A percentile compares a stretch with the other conserved stretches of the same genome.
These are phyloP conservation scores for Acacia concinna DNA, from an alignment of 331 rosid species.

Conservation along the genomic window DNA sequence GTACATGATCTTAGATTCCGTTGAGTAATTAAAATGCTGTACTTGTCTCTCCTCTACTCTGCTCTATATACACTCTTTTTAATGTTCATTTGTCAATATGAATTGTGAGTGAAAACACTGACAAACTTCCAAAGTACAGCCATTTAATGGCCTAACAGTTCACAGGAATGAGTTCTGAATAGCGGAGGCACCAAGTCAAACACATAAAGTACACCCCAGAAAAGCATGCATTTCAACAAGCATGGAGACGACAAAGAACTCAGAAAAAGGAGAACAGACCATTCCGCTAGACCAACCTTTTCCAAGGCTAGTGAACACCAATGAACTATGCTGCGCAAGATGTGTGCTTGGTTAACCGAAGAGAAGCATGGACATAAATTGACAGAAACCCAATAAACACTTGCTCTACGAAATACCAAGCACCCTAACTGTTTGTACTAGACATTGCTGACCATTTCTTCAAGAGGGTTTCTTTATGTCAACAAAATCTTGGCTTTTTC, in stretches of 20 bases:
- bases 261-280: background rate
- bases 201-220: conserved; percentile 15
- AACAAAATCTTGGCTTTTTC: conserved; percentile 18
- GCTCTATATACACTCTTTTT: background rate
- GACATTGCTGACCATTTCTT: conserved; percentile 26
- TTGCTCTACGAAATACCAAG: conserved; percentile 25
- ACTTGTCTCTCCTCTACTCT: background rate
- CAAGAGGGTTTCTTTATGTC: conserved; percentile 28
- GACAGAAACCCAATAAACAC: conserved; percentile 19
- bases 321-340: conserved; percentile 17
- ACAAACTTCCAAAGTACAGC: conserved; percentile 1
- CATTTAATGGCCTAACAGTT: background rate
- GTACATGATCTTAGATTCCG: conserved; percentile 2
- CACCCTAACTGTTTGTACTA: background rate
- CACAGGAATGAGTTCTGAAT: background rate
- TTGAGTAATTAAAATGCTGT: background rate
- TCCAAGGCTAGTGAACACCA: conserved; percentile 21
- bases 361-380: conserved; percentile 20
- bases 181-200: background rate
- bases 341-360: conserved; percentile 7
- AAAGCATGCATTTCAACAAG: conserved; percentile 14
- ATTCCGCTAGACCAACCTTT: conserved; percentile 32
- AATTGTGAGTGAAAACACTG: background rate
- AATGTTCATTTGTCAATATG: conserved; percentile 12
- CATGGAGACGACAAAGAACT: background rate